Percentiles rank a stretch among this genome's conserved stretches.
Evolutionary conservation across 768 basidiomycete species (phyloP).

Genomic region (Leucocoprinus sp.): DNA sequence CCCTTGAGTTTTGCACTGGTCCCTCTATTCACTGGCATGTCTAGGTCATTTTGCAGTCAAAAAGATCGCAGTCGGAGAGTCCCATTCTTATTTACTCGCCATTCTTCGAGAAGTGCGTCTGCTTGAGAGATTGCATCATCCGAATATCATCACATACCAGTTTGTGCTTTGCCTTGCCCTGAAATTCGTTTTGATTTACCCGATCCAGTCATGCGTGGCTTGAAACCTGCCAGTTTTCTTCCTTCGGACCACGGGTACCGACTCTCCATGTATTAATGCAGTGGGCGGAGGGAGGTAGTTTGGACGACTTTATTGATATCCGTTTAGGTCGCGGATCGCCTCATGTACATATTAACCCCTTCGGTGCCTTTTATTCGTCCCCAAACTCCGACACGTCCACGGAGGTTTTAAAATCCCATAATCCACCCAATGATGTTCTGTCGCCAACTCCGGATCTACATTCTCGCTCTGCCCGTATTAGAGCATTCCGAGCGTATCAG

Average conservation of each 20-base stretch:
- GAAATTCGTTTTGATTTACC: slow-evolving; percentile 1
- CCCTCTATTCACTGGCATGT: background rate
- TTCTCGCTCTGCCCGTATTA: slow-evolving; percentile 64
- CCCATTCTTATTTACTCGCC: slow-evolving; percentile 74
- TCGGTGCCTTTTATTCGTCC: slow-evolving; percentile 18
- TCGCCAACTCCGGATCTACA: slow-evolving; percentile 20
- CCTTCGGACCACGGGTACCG: slow-evolving; percentile 83
- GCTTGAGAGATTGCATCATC: slow-evolving; percentile 80
- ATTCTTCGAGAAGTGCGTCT: slow-evolving; percentile 83
- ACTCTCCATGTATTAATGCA: slow-evolving; percentile 88
- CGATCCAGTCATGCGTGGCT: slow-evolving; percentile 73
- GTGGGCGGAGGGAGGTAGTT: slow-evolving; percentile 85
- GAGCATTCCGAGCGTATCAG: slow-evolving; percentile 66
- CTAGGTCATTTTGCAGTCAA: slow-evolving; percentile 88
- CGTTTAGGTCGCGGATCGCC: slow-evolving; percentile 58
- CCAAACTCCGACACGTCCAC: slow-evolving; percentile 17
- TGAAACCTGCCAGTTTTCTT: slow-evolving; percentile 76
- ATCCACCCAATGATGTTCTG: slow-evolving; percentile 9
- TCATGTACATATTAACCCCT: slow-evolving; percentile 39
- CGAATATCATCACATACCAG: slow-evolving; percentile 93
- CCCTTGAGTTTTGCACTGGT: slow-evolving; percentile 4
- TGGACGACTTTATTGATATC: slow-evolving; percentile 80
- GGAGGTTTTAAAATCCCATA: slow-evolving; percentile 14
- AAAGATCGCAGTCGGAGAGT: slow-evolving; percentile 92
- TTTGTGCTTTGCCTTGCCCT: slow-evolving; percentile 16